phyloP scores from a whole-genome alignment of 2,329 filamentous ascomycete genomes.

The Mollisiaceae sp. region DNA sequence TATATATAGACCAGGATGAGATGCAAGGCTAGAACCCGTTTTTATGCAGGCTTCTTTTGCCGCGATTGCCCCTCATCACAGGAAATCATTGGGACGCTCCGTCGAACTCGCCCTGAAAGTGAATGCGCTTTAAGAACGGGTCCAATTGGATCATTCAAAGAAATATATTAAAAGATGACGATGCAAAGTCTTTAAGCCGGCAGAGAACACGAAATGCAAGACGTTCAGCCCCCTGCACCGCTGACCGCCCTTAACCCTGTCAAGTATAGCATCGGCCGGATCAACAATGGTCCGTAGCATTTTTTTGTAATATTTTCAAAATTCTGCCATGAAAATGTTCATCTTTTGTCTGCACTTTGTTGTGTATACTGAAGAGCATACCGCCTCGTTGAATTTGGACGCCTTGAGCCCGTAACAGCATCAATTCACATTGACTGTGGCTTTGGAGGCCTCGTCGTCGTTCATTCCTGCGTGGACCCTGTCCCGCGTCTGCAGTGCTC shows the following conservation, averaged over 20 bases:
- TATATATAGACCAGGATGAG: not conserved
- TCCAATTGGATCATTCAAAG: too few relatives aligned
- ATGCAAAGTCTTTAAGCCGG: not conserved
- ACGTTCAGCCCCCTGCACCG: not conserved
- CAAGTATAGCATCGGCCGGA: not conserved
- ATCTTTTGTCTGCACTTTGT: not conserved
- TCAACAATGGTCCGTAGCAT: not conserved
- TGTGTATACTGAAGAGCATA: constrained; percentile 1
- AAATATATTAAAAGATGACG: not conserved
- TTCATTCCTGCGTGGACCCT: constrained; percentile 1
- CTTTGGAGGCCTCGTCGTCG: not conserved
- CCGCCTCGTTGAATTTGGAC: not conserved
- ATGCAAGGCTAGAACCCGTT: constrained; percentile 9
- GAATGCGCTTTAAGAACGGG: not conserved
- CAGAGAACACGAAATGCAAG: not conserved
- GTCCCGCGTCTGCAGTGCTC: not conserved
- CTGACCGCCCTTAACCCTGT: not conserved
- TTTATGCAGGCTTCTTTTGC: not conserved
- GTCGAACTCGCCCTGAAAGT: not conserved
- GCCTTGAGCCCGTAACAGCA: not conserved
- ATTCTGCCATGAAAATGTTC: not conserved
- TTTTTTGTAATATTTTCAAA: not conserved
- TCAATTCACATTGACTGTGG: constrained; percentile 1
- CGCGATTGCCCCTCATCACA: not conserved
- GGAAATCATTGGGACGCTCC: not conserved